These are phyloP conservation scores for Cardiospermum halicacabum DNA, from an alignment of 345 rosid genomes.

Conservation along the genomic window DNA sequence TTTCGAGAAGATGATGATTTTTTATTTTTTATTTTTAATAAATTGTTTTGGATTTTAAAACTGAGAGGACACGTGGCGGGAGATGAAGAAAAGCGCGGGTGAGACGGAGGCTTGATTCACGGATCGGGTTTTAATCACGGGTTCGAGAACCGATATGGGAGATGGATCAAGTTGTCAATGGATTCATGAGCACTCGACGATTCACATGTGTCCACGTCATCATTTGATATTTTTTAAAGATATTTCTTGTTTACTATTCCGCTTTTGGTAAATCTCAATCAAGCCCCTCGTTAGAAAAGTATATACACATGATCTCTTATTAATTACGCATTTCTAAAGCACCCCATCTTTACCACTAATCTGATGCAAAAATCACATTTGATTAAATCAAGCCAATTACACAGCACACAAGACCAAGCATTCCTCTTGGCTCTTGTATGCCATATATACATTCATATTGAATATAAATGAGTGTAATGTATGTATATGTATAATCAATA, in stretches of 20 bases:
- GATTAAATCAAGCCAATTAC: background rate
- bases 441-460: too few species aligned
- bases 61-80: slow-evolving; percentile 8
- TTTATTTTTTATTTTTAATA: too few species aligned
- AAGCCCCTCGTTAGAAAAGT: too few species aligned
- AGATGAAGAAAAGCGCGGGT: background rate
- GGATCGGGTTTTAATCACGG: slow-evolving; percentile 7
- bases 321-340: too few species aligned
- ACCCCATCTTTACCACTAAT: too few species aligned
- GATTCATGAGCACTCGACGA: too few species aligned
- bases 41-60: too few species aligned
- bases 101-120: background rate
- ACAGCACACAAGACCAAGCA: background rate
- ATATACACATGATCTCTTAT: too few species aligned
- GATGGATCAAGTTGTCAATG: too few species aligned
- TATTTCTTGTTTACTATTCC: background rate
- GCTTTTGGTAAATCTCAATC: background rate
- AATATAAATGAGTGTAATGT: too few species aligned
- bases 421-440: background rate
- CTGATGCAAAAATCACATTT: background rate
- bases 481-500: too few species aligned
- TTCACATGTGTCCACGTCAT: background rate
- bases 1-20: background rate
- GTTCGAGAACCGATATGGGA: background rate
- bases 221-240: background rate